Percentiles rank a stretch among this genome's conserved stretches.
These are phyloP conservation scores for Stephania cephalantha DNA, from an alignment of 164 flowering plant genomes.

Conservation along the genomic window DNA sequence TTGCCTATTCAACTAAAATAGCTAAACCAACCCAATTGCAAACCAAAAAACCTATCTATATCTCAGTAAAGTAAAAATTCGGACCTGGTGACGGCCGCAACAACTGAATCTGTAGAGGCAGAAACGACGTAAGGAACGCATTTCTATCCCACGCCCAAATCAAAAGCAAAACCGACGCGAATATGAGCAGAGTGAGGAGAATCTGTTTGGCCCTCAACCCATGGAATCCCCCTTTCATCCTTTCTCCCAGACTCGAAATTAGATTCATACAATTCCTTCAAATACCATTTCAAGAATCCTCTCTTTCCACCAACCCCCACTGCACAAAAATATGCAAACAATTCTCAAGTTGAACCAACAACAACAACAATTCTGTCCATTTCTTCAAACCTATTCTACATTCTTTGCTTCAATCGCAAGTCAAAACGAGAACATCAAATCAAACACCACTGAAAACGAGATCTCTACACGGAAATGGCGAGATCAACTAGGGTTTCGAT, in stretches of 20 bases:
- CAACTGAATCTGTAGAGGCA: slow-evolving; percentile 30
- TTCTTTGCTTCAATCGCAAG: too few species aligned
- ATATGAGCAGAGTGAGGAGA: slow-evolving; percentile 44
- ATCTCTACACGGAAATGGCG: too few species aligned
- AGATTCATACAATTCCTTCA: slow-evolving; percentile 8
- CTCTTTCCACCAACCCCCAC: too few species aligned
- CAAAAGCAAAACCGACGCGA: slow-evolving; percentile 44
- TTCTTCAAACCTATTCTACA: too few species aligned
- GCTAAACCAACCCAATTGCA: neutral
- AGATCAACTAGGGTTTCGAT: too few species aligned
- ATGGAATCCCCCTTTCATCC: slow-evolving; percentile 55
- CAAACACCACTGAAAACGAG: too few species aligned
- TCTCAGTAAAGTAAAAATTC: slow-evolving; percentile 3
- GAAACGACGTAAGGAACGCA: slow-evolving; percentile 32
- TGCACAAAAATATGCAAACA: too few species aligned
- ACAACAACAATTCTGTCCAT: too few species aligned
- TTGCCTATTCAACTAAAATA: neutral
- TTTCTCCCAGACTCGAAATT: slow-evolving; percentile 9
- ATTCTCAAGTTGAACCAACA: too few species aligned
- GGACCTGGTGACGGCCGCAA: slow-evolving; percentile 46
- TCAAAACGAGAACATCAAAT: too few species aligned
- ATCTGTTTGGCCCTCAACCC: slow-evolving; percentile 43
- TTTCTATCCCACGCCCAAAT: slow-evolving; percentile 58
- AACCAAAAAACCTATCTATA: neutral
- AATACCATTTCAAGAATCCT: neutral